Evolutionary conservation across 148 eudicot species (phyloP).

Genomic region (Rhododendron griersonianum): DNA sequence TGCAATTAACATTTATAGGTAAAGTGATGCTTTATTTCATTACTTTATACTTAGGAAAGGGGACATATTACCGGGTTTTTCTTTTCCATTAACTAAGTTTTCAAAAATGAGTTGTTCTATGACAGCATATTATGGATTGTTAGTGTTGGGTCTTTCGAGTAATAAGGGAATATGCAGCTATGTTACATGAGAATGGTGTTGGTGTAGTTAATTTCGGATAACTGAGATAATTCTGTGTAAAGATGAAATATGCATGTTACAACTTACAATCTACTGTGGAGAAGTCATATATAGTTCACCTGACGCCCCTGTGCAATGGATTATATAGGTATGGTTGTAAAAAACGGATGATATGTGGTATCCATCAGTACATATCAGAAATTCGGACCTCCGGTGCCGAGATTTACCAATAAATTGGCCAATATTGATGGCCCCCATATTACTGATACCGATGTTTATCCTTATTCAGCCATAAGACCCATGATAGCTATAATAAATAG

Average conservation of each 20-base stretch:
- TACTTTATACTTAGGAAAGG: neutral
- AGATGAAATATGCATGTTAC: neutral
- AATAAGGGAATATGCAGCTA: neutral
- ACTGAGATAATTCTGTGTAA: neutral
- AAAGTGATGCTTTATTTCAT: neutral
- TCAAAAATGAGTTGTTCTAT: neutral
- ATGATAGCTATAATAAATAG: neutral
- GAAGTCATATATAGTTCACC: neutral
- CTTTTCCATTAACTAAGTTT: neutral
- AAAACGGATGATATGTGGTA: neutral
- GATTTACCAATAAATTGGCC: neutral
- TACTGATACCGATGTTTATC: neutral
- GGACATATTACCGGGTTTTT: neutral
- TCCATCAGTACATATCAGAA: neutral
- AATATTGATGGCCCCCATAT: neutral
- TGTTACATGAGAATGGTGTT: neutral
- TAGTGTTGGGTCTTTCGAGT: neutral
- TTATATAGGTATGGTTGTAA: neutral
- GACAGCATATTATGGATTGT: neutral
- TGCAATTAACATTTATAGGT: neutral
- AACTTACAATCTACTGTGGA: neutral
- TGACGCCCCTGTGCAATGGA: neutral
- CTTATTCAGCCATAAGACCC: neutral
- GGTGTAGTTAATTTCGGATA: neutral
- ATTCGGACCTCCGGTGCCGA: neutral